Conservation (phyloP, 306 rosid genomes). For the Trifolium dubium region DNA sequence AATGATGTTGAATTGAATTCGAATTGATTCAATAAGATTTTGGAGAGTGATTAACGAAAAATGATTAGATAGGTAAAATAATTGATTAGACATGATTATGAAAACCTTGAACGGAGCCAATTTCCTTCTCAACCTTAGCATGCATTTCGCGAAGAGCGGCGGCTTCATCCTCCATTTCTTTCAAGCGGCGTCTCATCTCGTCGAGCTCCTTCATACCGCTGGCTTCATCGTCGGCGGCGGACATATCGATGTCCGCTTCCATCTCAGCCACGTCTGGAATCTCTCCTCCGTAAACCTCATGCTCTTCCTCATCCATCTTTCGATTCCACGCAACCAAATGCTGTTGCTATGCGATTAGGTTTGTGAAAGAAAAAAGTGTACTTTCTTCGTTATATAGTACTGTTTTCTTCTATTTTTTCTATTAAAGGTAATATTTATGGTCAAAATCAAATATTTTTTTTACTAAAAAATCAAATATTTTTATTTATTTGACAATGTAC, state of each 20-base stretch:
- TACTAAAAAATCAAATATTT: too few relatives aligned
- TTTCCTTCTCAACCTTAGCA: constrained; percentile 95
- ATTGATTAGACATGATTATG: constrained; percentile 3
- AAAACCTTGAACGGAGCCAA: constrained; percentile 91
- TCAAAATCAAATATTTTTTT: too few relatives aligned
- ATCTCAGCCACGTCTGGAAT: constrained; percentile 83
- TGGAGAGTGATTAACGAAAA: constrained; percentile 4
- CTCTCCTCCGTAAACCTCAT: constrained; percentile 96
- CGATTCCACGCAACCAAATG: constrained; percentile 4
- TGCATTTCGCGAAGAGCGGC: constrained; percentile 98
- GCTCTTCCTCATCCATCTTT: constrained; percentile 89
- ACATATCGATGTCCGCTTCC: constrained; percentile 81
- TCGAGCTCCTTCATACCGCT: constrained; percentile 90
- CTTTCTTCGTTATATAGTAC: background rate
- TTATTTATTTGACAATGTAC: too few relatives aligned
- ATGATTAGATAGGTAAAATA: background rate
- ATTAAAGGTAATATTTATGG: too few relatives aligned
- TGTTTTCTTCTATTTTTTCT: background rate
- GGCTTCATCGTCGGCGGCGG: constrained; percentile 77
- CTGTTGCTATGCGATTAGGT: background rate
- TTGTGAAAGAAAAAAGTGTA: background rate
- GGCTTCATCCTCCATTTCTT: constrained; percentile 97
- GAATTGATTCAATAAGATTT: background rate
- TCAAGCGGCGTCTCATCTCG: constrained; percentile 90
- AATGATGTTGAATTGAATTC: background rate